Evolutionary conservation across 2,329 filamentous ascomycete genomes (phyloP).

Genomic region (Diaporthe sp.): DNA sequence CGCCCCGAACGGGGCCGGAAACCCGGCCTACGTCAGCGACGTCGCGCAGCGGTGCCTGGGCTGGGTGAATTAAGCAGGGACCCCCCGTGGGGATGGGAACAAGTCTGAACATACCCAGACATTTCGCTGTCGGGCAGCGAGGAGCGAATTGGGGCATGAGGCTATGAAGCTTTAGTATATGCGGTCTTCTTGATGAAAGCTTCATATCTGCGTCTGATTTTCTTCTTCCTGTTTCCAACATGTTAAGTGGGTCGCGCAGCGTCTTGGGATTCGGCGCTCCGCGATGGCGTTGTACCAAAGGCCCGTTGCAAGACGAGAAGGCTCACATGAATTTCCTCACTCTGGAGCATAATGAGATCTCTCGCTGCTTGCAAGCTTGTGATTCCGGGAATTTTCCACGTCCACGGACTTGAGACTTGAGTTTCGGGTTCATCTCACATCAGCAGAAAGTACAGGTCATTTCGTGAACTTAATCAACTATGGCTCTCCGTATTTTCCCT

Average conservation of each 20-base stretch:
- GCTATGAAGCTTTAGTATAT: background rate
- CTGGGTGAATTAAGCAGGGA: background rate
- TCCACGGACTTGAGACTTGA: background rate
- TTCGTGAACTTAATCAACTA: no score
- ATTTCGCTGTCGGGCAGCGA: background rate
- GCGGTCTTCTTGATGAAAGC: background rate
- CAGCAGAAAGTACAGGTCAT: no score
- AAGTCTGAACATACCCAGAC: no score
- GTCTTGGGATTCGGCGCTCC: background rate
- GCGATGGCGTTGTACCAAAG: background rate
- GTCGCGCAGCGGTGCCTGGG: constrained; percentile 30
- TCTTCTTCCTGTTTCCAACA: background rate
- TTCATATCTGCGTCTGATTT: background rate
- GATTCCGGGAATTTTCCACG: background rate
- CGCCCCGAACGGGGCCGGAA: constrained; percentile 35
- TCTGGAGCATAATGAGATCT: background rate
- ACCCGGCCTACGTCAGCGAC: constrained; percentile 31
- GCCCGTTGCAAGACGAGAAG: no score
- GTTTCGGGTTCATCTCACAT: background rate
- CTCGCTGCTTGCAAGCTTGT: background rate
- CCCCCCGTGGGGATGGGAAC: no score
- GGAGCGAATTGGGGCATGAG: background rate
- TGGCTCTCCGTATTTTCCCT: no score
- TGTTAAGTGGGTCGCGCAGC: background rate
- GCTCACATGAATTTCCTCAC: background rate